Evolutionary conservation across 208 protist species (phyloP), one percentile per base, ranked within the genome.

Genomic region (Acanthamoeba castellanii): DNA sequence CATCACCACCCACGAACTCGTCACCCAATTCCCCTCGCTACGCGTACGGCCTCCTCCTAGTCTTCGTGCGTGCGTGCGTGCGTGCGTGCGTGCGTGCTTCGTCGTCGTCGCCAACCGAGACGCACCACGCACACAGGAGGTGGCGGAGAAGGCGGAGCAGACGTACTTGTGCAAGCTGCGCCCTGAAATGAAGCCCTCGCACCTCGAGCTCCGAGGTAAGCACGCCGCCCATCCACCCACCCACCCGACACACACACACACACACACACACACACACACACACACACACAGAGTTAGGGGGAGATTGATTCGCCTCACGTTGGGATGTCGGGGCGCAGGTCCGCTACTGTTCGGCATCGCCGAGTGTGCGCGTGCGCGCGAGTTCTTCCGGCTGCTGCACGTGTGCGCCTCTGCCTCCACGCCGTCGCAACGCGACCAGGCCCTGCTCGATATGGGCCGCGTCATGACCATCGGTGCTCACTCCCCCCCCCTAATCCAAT

Each of bases 271-370:
- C 22, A 50, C 34, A 37, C 20, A n/a, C 20, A 1, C 1, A 7
- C 30, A 13, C 11, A 68, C 61, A 1, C 1, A n/a, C 2, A n/a
- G 61, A 18, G 61, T 3, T 68, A 3, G 61, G n/a, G n/a, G n/a
- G n/a, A n/a, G n/a, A n/a, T 27, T n/a, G 37, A 42, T 1, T 22
- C 37, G 37, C 37, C 37, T 42, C 2, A 42, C 37, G 37, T 42
- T 42, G 37, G 37, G 11, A 5, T 11, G 16, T 57, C 7, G 52
- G 14, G 0, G 16, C 11, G 16, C 52, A 82, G 88, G 88, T 7
- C 82, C 93, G 16, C 52, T 95, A 3, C 81, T 95, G 30, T 95
- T 81, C 34, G 93, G 93, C n/a, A 84, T 95, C 27, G 57, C 93
- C 3, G 93, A 95, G 45, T 95, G 93, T 34, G 93, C 47, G 25